Conservation (phyloP, 805 yeast species). For the Candida broadrunensis region DNA sequence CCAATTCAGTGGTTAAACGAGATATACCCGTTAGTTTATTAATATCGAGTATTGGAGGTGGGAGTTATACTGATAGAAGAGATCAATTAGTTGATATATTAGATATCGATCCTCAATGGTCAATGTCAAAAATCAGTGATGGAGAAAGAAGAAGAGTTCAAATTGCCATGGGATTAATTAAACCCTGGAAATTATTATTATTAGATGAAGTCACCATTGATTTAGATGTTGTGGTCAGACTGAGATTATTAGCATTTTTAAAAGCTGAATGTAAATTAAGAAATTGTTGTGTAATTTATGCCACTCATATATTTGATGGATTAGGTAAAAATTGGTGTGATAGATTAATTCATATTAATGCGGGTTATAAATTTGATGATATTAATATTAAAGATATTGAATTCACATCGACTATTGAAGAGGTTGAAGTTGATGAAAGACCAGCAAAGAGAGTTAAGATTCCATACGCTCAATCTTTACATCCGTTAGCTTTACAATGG, state of each 20-base stretch:
- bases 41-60: slow-evolving; percentile 76
- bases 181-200: slow-evolving; percentile 86
- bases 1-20: slow-evolving; percentile 82
- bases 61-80: slow-evolving; percentile 64
- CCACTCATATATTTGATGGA: slow-evolving; percentile 97
- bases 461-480: slow-evolving; percentile 50
- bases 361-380: slow-evolving; percentile 52
- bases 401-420: slow-evolving; percentile 13
- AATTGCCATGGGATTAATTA: slow-evolving; percentile 84
- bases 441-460: slow-evolving; percentile 30
- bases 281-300: slow-evolving; percentile 77
- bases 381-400: slow-evolving; percentile 24
- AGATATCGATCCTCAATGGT: slow-evolving; percentile 87
- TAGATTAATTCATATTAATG: slow-evolving; percentile 69
- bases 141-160: slow-evolving; percentile 96
- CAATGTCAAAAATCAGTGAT: slow-evolving; percentile 88
- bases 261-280: slow-evolving; percentile 69
- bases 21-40: slow-evolving; percentile 85
- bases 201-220: slow-evolving; percentile 97
- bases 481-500: slow-evolving; percentile 76
- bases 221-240: slow-evolving; percentile 87
- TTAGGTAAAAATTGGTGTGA: slow-evolving; percentile 84
- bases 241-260: slow-evolving; percentile 67
- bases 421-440: slow-evolving; percentile 12
- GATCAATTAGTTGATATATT: slow-evolving; percentile 71